phyloP scores from a whole-genome alignment of 2,329 filamentous ascomycete genomes.

The Colletotrichum paranaense region DNA sequence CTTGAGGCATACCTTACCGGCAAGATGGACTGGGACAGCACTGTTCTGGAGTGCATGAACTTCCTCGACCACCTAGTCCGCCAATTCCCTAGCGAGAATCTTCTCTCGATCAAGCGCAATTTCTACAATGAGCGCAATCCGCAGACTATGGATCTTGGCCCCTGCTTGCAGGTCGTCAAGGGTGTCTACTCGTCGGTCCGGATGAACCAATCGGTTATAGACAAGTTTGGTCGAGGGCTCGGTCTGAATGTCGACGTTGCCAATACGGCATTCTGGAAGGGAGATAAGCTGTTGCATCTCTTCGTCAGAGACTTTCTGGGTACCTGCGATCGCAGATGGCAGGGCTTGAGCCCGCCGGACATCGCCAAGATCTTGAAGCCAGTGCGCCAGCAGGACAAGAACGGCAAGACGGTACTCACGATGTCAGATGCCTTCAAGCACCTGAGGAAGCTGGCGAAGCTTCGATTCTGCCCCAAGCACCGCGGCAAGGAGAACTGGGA shows the following conservation, averaged over 20 bases:
- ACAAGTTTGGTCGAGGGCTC: conserved; percentile 66
- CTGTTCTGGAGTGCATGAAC: conserved; percentile 83
- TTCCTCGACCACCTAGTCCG: conserved; percentile 93
- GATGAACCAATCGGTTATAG: conserved; percentile 67
- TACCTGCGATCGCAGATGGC: conserved; percentile 47
- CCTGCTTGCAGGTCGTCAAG: conserved; percentile 79
- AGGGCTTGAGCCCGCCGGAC: conserved; percentile 39
- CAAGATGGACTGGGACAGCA: conserved; percentile 69
- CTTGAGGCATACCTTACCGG: conserved; percentile 75
- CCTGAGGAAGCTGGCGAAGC: conserved; percentile 63
- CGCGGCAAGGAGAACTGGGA: conserved; percentile 56
- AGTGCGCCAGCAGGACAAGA: conserved; percentile 37
- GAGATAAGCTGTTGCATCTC: conserved; percentile 47
- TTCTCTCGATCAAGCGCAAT: conserved; percentile 81
- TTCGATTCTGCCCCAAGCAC: conserved; percentile 69
- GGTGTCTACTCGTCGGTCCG: conserved; percentile 90
- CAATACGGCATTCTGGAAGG: conserved; percentile 88
- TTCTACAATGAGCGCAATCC: conserved; percentile 75
- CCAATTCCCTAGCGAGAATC: conserved; percentile 76
- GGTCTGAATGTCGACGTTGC: conserved; percentile 91
- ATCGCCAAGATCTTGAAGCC: conserved; percentile 50
- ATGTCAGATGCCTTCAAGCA: conserved; percentile 65
- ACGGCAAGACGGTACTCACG: conserved; percentile 40
- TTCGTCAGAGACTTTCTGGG: conserved; percentile 40
- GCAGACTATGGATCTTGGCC: conserved; percentile 66